Conservation (phyloP, 352 stramenopile species). For the Pythium vanterpoolii region DNA sequence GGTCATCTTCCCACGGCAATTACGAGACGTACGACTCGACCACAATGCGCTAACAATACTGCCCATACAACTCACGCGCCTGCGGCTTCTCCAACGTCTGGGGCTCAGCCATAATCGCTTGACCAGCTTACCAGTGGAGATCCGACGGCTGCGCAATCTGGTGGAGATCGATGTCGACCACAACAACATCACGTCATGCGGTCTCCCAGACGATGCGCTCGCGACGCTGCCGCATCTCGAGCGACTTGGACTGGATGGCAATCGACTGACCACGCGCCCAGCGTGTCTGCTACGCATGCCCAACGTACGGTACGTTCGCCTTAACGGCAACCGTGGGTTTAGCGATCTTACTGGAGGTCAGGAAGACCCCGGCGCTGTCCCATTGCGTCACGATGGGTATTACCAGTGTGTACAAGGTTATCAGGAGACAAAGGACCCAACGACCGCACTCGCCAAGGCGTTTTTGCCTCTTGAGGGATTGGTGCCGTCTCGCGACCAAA, state of each 20-base stretch:
- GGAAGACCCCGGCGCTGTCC: constrained; percentile 6
- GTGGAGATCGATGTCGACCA: constrained; percentile 65
- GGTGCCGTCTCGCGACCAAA: neutral
- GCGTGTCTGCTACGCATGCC: constrained; percentile 31
- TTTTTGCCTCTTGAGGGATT: neutral
- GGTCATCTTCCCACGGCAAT: constrained; percentile 32
- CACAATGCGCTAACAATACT: constrained; percentile 46
- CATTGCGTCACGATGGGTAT: constrained; percentile 46
- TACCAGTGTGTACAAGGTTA: constrained; percentile 37
- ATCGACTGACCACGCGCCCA: constrained; percentile 30
- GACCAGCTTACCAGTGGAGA: constrained; percentile 32
- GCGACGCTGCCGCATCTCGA: constrained; percentile 40
- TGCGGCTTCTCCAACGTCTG: constrained; percentile 53
- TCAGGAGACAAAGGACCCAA: neutral
- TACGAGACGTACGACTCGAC: constrained; percentile 55
- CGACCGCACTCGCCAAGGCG: neutral
- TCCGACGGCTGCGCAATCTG: constrained; percentile 54
- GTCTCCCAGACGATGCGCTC: constrained; percentile 45
- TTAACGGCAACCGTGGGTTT: constrained; percentile 40
- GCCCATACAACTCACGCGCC: constrained; percentile 44
- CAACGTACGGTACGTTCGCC: constrained; percentile 36
- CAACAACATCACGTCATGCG: constrained; percentile 39
- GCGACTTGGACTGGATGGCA: constrained; percentile 60
- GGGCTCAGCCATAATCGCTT: constrained; percentile 61
- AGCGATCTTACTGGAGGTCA: neutral